Evolutionary conservation across 768 basidiomycete genomes (phyloP).

Genomic region (Mycena galopus): DNA sequence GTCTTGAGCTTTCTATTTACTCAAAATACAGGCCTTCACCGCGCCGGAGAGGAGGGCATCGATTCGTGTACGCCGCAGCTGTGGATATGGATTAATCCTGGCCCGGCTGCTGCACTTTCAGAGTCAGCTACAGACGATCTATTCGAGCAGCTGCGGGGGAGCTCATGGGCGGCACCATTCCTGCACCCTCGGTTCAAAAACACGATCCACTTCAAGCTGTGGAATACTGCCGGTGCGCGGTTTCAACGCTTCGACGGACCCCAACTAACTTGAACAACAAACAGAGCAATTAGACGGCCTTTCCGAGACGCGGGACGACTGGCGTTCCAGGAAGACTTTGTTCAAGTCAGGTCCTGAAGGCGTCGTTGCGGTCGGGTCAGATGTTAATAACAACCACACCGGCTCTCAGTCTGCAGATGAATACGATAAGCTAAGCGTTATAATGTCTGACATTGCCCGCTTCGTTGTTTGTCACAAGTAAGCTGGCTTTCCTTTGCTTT

Average conservation of each 20-base stretch:
- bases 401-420: constrained; percentile 87
- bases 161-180: constrained; percentile 96
- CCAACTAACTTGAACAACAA: too few relatives aligned
- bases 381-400: constrained; percentile 70
- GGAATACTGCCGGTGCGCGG: constrained; percentile 86
- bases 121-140: constrained; percentile 86
- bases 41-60: constrained; percentile 62
- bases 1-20: constrained; percentile 97
- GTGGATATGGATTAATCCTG: constrained; percentile 88
- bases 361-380: constrained; percentile 51
- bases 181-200: constrained; percentile 93
- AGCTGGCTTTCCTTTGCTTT: constrained; percentile 15
- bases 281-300: constrained; percentile 87
- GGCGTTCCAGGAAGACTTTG: constrained; percentile 80
- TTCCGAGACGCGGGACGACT: constrained; percentile 90
- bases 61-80: constrained; percentile 86
- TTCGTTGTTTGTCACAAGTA: constrained; percentile 89
- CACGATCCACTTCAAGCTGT: constrained; percentile 93
- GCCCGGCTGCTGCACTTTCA: constrained; percentile 88
- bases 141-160: constrained; percentile 83
- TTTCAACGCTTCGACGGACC: too few relatives aligned
- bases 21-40: constrained; percentile 90
- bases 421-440: constrained; percentile 93
- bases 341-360: constrained; percentile 87
- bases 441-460: constrained; percentile 96